Conservation (phyloP, 1,284 basidiomycete genomes). For the Lignosus rhinocerotis region DNA sequence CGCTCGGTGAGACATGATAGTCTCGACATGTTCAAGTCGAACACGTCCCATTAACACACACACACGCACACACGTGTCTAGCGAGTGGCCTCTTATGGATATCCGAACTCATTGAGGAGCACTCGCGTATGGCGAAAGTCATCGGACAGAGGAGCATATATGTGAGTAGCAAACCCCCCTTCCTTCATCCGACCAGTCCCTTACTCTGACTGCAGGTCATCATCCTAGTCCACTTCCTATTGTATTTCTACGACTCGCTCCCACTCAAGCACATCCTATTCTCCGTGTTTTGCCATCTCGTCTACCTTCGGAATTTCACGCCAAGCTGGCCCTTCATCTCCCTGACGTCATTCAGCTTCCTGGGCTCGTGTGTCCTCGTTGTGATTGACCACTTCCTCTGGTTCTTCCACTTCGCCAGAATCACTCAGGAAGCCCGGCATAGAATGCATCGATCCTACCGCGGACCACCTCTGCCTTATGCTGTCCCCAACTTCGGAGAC, state of each 20-base stretch:
- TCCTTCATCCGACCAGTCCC: background rate
- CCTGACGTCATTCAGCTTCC: constrained; percentile 78
- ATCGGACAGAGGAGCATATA: constrained; percentile 84
- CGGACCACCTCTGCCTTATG: constrained; percentile 30
- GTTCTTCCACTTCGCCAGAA: constrained; percentile 88
- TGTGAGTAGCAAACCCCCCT: constrained; percentile 49
- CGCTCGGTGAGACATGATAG: constrained; percentile 31
- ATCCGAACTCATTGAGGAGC: constrained; percentile 93
- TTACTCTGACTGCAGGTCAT: constrained; percentile 55
- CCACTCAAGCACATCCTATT: constrained; percentile 75
- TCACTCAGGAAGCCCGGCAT: constrained; percentile 56
- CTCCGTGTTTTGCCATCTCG: constrained; percentile 79
- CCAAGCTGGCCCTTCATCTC: constrained; percentile 88
- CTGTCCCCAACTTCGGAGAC: constrained; percentile 76
- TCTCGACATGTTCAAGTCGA: background rate
- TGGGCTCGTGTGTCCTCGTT: constrained; percentile 82
- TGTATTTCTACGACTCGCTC: constrained; percentile 79
- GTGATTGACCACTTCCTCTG: constrained; percentile 89
- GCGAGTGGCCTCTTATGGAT: constrained; percentile 92
- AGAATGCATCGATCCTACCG: constrained; percentile 43
- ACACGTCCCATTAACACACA: background rate
- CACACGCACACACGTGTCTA: constrained; percentile 32
- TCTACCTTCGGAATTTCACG: constrained; percentile 93
- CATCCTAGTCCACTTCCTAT: constrained; percentile 73
- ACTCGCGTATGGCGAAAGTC: constrained; percentile 77